Evolutionary conservation across 768 basidiomycete genomes (phyloP).

Genomic region (Lactifluus pinguis): DNA sequence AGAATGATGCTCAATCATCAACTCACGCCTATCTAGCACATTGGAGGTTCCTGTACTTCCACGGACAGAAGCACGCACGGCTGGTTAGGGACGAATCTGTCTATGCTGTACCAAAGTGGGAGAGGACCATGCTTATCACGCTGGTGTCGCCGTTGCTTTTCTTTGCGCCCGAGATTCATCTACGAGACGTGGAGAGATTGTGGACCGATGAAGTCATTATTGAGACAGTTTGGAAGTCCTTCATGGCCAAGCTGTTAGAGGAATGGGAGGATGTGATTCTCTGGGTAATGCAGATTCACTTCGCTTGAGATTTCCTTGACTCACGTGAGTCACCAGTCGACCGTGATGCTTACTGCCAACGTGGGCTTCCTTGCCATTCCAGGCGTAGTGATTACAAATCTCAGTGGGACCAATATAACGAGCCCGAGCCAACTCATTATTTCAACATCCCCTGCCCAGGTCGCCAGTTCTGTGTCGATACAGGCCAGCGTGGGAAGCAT

Average conservation of each 20-base stretch:
- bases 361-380: slow-evolving; percentile 31
- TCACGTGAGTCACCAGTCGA: slow-evolving; percentile 20
- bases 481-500: slow-evolving; percentile 40
- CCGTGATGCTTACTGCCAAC: slow-evolving; percentile 29
- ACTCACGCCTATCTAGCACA: neutral
- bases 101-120: neutral
- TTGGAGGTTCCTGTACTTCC: slow-evolving; percentile 14
- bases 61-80: slow-evolving; percentile 8
- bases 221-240: slow-evolving; percentile 4
- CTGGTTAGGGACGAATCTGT: neutral
- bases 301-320: neutral
- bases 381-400: slow-evolving; percentile 15
- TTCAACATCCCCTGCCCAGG: slow-evolving; percentile 35
- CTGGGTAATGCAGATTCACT: neutral
- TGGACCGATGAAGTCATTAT: slow-evolving; percentile 8
- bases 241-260: neutral
- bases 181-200: slow-evolving; percentile 2
- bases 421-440: neutral
- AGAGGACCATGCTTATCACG: slow-evolving; percentile 5
- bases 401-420: neutral
- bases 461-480: slow-evolving; percentile 42
- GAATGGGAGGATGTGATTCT: slow-evolving; percentile 12
- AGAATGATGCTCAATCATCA: neutral
- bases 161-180: slow-evolving; percentile 7
- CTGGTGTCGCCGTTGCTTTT: slow-evolving; percentile 8